Conservation (phyloP, 2,329 filamentous ascomycete species). For the Coniochaeta pulveracea region DNA sequence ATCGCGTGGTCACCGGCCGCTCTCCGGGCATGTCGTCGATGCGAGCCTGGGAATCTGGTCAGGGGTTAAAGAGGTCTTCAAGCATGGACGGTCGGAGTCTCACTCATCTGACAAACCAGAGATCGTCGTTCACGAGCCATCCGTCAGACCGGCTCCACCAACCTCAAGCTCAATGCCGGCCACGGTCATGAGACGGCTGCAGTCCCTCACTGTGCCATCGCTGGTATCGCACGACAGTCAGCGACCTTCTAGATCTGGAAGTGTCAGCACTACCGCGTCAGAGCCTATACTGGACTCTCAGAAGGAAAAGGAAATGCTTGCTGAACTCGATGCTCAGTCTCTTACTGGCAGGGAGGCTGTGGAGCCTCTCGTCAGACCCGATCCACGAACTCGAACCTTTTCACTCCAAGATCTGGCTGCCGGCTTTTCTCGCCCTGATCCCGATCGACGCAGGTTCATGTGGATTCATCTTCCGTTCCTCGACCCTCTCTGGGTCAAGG, state of each 20-base stretch:
- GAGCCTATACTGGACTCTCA: slow-evolving; percentile 15
- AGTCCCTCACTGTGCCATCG: slow-evolving; percentile 21
- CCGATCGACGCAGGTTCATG: slow-evolving; percentile 34
- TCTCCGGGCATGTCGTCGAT: no score
- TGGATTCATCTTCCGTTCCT: slow-evolving; percentile 48
- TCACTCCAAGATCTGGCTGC: slow-evolving; percentile 17
- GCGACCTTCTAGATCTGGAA: slow-evolving; percentile 18
- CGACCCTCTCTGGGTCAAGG: slow-evolving; percentile 47
- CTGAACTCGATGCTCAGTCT: no score
- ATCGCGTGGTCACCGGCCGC: slow-evolving; percentile 4
- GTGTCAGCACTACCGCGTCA: slow-evolving; percentile 16
- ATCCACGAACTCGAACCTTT: no score
- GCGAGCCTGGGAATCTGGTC: slow-evolving; percentile 14
- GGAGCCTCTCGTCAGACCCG: no score
- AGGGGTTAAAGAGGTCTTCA: slow-evolving; percentile 17
- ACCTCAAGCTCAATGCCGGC: slow-evolving; percentile 9
- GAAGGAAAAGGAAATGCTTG: no score
- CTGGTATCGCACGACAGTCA: slow-evolving; percentile 16
- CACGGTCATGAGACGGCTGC: slow-evolving; percentile 10
- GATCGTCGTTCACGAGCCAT: slow-evolving; percentile 24
- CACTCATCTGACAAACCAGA: slow-evolving; percentile 17
- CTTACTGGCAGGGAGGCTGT: no score
- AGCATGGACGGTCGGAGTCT: slow-evolving; percentile 8
- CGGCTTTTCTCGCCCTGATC: slow-evolving; percentile 27
- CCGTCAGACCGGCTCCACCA: slow-evolving; percentile 16